Evolutionary conservation across 441 rosid species (phyloP).

Genomic region (Pelargonium australe): DNA sequence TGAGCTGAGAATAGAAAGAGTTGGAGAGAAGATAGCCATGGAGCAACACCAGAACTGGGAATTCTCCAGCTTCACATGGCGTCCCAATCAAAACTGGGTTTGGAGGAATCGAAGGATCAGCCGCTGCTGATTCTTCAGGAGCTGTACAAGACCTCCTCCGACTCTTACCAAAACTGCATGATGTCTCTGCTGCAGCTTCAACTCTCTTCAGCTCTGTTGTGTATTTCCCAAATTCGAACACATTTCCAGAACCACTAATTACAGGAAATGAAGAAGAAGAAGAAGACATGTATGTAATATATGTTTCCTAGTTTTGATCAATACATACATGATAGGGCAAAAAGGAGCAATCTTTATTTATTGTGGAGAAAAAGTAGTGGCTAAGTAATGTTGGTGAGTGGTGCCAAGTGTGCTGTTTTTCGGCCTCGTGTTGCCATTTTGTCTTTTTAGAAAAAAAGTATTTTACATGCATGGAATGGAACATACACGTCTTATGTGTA

Average conservation of each 20-base stretch:
- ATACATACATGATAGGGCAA: not conserved
- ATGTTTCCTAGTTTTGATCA: too few relatives aligned
- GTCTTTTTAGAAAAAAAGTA: too few relatives aligned
- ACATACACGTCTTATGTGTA: too few relatives aligned
- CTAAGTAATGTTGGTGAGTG: not conserved
- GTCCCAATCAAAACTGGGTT: constrained; percentile 59
- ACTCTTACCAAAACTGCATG: not conserved
- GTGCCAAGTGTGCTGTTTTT: not conserved
- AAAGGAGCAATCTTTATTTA: too few relatives aligned
- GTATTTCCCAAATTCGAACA: constrained; percentile 50
- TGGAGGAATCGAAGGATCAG: constrained; percentile 32
- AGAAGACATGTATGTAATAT: not conserved
- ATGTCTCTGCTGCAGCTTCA: constrained; percentile 23
- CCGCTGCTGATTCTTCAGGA: too few relatives aligned
- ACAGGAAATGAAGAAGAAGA: not conserved
- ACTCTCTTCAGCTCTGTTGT: constrained; percentile 33
- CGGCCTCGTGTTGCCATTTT: not conserved
- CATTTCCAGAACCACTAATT: constrained; percentile 22
- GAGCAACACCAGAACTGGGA: constrained; percentile 60
- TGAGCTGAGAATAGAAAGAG: constrained; percentile 75
- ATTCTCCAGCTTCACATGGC: constrained; percentile 57
- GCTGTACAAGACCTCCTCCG: too few relatives aligned
- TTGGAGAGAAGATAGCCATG: constrained; percentile 69
- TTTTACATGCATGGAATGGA: too few relatives aligned
- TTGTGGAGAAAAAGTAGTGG: not conserved